Evolutionary conservation across 192 early-diverging fungal genomes (phyloP).

Genomic region (Entomortierella beljakovae): DNA sequence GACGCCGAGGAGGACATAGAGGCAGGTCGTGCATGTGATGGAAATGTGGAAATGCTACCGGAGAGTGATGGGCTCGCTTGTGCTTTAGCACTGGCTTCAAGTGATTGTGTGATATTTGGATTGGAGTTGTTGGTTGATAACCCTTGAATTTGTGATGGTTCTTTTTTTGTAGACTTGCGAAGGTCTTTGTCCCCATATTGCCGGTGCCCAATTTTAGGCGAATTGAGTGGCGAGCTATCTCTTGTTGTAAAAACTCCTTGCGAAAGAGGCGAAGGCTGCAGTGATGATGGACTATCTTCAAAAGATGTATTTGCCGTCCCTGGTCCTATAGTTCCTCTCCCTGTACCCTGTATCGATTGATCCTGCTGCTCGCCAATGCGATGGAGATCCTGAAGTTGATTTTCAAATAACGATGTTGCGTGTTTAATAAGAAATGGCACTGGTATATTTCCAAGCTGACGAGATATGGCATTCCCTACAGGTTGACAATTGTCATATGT

Average conservation of each 20-base stretch:
- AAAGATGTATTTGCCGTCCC: slow-evolving; percentile 9
- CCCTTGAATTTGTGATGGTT: neutral
- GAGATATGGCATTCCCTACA: slow-evolving; percentile 63
- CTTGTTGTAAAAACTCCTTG: neutral
- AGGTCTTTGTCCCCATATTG: slow-evolving; percentile 3
- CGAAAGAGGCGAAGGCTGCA: neutral
- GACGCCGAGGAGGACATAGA: slow-evolving; percentile 53
- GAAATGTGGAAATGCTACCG: slow-evolving; percentile 35
- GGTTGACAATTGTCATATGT: too few relatives aligned
- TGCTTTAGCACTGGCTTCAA: slow-evolving; percentile 3
- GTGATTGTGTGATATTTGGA: slow-evolving; percentile 10
- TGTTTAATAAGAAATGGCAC: slow-evolving; percentile 63
- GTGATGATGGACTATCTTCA: neutral
- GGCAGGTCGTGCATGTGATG: slow-evolving; percentile 19
- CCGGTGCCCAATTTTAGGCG: neutral
- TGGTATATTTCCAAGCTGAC: slow-evolving; percentile 62
- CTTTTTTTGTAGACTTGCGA: neutral
- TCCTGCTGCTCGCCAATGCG: slow-evolving; percentile 46
- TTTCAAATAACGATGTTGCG: slow-evolving; percentile 66
- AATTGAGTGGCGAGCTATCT: neutral
- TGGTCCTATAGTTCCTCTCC: slow-evolving; percentile 16
- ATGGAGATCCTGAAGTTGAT: slow-evolving; percentile 59
- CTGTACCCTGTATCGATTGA: slow-evolving; percentile 2
- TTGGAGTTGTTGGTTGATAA: neutral
- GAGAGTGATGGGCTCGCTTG: slow-evolving; percentile 49